Percentiles rank a stretch among this genome's conserved stretches.
Conservation (phyloP, 192 early-diverging fungal species). For the Backusella circina region DNA sequence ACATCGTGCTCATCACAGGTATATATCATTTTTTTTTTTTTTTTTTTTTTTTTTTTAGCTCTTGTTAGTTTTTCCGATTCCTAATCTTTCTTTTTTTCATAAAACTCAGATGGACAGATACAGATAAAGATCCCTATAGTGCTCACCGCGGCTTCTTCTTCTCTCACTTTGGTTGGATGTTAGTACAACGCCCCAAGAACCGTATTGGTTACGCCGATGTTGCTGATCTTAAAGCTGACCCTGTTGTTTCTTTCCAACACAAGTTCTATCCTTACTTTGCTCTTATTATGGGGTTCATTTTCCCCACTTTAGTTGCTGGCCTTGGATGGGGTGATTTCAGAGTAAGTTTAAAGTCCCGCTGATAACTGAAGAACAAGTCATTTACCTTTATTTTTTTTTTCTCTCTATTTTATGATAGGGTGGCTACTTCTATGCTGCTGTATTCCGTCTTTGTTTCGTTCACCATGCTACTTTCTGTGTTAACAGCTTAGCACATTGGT, state of each 20-base stretch:
- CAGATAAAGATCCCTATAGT: conserved; percentile 78
- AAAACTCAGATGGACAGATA: conserved; percentile 57
- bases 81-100: too few relatives aligned
- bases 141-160: conserved; percentile 79
- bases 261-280: conserved; percentile 73
- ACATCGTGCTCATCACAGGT: conserved; percentile 87
- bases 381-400: conserved; percentile 8
- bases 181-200: conserved; percentile 69
- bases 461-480: conserved; percentile 90
- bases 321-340: conserved; percentile 78
- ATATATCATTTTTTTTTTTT: conserved; percentile 42
- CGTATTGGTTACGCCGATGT: conserved; percentile 78
- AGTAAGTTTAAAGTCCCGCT: conserved; percentile 17
- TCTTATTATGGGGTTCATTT: conserved; percentile 65
- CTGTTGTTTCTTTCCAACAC: conserved; percentile 73
- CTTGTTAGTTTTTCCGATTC: too few relatives aligned
- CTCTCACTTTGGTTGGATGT: conserved; percentile 86
- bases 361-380: neutral
- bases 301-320: conserved; percentile 87
- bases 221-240: conserved; percentile 72
- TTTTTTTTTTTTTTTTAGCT: neutral
- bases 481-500: conserved; percentile 77
- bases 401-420: conserved; percentile 47
- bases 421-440: conserved; percentile 75
- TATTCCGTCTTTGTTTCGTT: conserved; percentile 70